Evolutionary conservation across 2,329 filamentous ascomycete genomes (phyloP).

Genomic region (Fusarium napiforme): DNA sequence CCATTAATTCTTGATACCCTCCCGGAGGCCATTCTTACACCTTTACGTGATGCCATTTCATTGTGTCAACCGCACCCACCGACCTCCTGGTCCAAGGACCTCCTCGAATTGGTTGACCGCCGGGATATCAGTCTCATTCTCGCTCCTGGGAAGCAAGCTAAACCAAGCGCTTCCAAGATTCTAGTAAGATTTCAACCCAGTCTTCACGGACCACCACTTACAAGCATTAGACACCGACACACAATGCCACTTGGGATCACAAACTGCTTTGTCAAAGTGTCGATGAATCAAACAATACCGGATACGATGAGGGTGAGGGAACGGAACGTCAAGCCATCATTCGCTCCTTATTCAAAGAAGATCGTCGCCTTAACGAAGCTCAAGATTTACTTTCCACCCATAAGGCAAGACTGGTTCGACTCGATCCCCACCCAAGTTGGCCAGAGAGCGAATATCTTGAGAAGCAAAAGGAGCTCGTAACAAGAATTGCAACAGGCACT

Average conservation of each 20-base stretch:
- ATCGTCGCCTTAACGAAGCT: conserved; percentile 89
- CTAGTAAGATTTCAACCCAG: conserved; percentile 50
- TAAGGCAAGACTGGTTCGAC: conserved; percentile 81
- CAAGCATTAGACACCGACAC: conserved; percentile 64
- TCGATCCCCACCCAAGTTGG: conserved; percentile 79
- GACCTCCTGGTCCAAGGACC: conserved; percentile 75
- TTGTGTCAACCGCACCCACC: conserved; percentile 86
- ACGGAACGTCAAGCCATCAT: conserved; percentile 86
- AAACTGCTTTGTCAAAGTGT: conserved; percentile 78
- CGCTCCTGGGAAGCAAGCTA: conserved; percentile 51
- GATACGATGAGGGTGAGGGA: conserved; percentile 82
- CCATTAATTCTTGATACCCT: conserved; percentile 79
- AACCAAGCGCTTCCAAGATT: conserved; percentile 52
- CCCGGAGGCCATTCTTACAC: conserved; percentile 83
- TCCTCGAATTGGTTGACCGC: conserved; percentile 81
- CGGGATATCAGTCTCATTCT: conserved; percentile 81
- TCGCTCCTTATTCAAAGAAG: conserved; percentile 88
- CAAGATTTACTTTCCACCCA: conserved; percentile 86
- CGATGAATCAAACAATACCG: conserved; percentile 68
- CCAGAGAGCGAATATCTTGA: conserved; percentile 89
- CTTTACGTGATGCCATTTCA: conserved; percentile 85
- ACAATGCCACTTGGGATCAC: conserved; percentile 77
- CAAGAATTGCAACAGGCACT: conserved; percentile 86
- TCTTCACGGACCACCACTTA: conserved; percentile 37
- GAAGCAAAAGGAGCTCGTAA: conserved; percentile 89